Evolutionary conservation across 2,329 filamentous ascomycete species (phyloP).

Genomic region (Pseudopithomyces chartarum): DNA sequence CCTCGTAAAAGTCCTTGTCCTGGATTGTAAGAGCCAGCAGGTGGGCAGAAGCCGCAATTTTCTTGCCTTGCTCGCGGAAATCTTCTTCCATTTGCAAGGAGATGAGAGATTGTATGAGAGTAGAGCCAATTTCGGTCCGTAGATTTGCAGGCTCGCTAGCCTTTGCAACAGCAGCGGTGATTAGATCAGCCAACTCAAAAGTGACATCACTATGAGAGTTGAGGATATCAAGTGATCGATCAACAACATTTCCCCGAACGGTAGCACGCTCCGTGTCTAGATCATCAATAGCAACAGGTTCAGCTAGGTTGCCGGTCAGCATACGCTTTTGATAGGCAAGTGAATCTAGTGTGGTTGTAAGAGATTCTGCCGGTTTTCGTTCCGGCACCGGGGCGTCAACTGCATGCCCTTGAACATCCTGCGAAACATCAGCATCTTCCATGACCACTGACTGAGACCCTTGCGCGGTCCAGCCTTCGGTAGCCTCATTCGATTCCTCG

Average conservation of each 20-base stretch:
- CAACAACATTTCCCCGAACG: constrained; percentile 80
- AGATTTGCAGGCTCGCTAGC: constrained; percentile 62
- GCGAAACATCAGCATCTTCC: constrained; percentile 36
- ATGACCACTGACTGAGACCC: constrained; percentile 47
- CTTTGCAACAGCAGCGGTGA: constrained; percentile 71
- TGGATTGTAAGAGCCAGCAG: constrained; percentile 86
- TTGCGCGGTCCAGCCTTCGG: constrained; percentile 31
- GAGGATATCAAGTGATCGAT: constrained; percentile 87
- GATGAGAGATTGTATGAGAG: constrained; percentile 81
- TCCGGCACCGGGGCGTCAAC: constrained; percentile 26
- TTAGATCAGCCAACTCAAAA: constrained; percentile 88
- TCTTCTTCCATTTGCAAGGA: constrained; percentile 65
- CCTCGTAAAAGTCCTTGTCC: constrained; percentile 78
- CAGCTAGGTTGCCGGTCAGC: constrained; percentile 37
- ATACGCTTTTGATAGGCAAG: constrained; percentile 42
- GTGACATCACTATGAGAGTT: constrained; percentile 86
- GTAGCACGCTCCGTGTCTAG: constrained; percentile 75
- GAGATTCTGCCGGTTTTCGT: constrained; percentile 14
- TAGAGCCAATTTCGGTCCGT: constrained; percentile 78
- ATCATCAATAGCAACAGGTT: constrained; percentile 71
- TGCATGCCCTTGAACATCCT: constrained; percentile 16
- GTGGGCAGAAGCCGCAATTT: constrained; percentile 90
- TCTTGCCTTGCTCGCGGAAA: constrained; percentile 62
- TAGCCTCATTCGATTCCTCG: constrained; percentile 31
- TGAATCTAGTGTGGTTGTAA: constrained; percentile 24